Evolutionary conservation across 2,329 filamentous ascomycete genomes (phyloP), one percentile per base, ranked within the genome.

Genomic region (Macrophomina tecta): DNA sequence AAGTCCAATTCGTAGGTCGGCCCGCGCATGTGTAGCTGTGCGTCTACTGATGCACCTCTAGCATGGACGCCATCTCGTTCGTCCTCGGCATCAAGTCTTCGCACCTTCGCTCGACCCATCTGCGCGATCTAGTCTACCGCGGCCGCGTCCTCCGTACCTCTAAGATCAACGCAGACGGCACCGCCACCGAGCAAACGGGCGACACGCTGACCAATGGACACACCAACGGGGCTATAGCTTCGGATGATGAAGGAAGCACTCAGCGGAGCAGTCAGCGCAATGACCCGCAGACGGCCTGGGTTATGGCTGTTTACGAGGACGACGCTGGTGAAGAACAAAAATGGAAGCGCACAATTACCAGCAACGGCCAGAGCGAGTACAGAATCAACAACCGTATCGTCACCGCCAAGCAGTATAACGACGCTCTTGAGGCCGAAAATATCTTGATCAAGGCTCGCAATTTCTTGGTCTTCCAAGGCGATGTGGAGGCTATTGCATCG

Each of bases 21-120:
- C 65, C 70, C 16, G 53, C 49, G 53, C 23, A 30, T 34, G 9
- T 11, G 42, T 38, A 18, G 55, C 55, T 48, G 34, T 55, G 30
- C 42, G 32, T 68, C 67, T 55, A 70, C 73, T 76, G 63, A 78
- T 18, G 28, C 45, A n/a, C 16, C 23, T 71, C 28, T 74, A 96
- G 92, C 68, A 99, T 99, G 95, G 95, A 99, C 79, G 95, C 95
- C 72, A 99, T 99, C 73, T 99, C 95, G 71, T 99, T 99, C 80
- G 95, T 99, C 68, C 87, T 99, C 67, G 95, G 95, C 71, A 98
- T 99, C 79, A 97, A 98, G 79, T 99, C 95, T 3, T 96, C 94
- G n/a, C 94, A 98, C 78, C 85, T 99, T 65, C 93, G 95, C 74
- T 99, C 96, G 3, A 89, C 93, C 42, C 93, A 98, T 74, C 87